Evolutionary conservation across 2,329 filamentous ascomycete species (phyloP).

Genomic region (Penicillium sp.): DNA sequence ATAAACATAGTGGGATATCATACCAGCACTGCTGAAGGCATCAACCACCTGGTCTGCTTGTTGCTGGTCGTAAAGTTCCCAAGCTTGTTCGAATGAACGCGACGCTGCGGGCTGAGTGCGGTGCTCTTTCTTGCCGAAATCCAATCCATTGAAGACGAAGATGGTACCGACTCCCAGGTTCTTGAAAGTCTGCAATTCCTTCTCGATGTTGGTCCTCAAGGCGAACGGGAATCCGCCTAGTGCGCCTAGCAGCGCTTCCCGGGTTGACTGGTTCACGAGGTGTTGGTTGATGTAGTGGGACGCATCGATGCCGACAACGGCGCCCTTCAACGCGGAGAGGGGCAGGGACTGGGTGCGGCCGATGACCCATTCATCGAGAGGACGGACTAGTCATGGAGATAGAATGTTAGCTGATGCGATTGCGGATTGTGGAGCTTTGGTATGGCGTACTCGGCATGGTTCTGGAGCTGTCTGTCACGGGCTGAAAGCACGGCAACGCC

Average conservation of each 20-base stretch:
- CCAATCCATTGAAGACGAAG: constrained; percentile 90
- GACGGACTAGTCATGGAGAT: constrained; percentile 40
- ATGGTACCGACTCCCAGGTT: constrained; percentile 70
- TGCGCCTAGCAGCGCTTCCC: constrained; percentile 86
- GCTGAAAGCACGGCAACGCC: constrained; percentile 27
- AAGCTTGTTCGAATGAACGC: constrained; percentile 73
- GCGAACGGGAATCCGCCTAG: constrained; percentile 84
- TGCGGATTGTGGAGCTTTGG: constrained; percentile 3
- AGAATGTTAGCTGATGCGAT: constrained; percentile 10
- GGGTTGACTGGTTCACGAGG: constrained; percentile 66
- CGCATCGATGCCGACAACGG: constrained; percentile 81
- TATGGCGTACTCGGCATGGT: constrained; percentile 39
- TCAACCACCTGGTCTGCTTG: constrained; percentile 77
- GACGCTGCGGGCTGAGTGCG: constrained; percentile 61
- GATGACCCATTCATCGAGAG: constrained; percentile 59
- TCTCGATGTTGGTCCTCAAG: constrained; percentile 71
- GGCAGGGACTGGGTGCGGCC: constrained; percentile 58
- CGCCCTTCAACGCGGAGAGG: constrained; percentile 70
- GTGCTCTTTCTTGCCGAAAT: constrained; percentile 73
- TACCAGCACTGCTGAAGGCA: constrained; percentile 83
- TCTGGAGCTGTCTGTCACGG: constrained; percentile 27
- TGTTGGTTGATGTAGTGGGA: constrained; percentile 82
- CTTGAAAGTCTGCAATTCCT: constrained; percentile 72
- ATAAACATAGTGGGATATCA: constrained; percentile 15
- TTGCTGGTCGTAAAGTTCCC: constrained; percentile 80